These are phyloP conservation scores for Leccinellum luteum DNA, from an alignment of 768 basidiomycete species.

Conservation along the genomic window DNA sequence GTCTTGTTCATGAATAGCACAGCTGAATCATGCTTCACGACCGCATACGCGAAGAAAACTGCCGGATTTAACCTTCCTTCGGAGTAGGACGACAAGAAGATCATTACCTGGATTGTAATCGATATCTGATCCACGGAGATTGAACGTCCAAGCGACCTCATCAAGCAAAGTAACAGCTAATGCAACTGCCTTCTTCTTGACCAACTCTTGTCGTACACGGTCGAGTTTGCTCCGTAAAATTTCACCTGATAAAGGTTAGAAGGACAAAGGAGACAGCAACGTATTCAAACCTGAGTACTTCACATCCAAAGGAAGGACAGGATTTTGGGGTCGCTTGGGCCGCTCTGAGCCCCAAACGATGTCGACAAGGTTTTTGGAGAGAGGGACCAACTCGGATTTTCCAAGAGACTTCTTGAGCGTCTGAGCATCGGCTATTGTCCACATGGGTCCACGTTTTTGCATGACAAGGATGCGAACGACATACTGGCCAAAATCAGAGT, in stretches of 20 bases:
- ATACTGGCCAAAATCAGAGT: constrained; percentile 66
- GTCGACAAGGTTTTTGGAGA: constrained; percentile 76
- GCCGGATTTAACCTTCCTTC: not conserved
- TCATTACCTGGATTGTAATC: constrained; percentile 71
- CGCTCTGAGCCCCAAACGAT: constrained; percentile 66
- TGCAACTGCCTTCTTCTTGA: constrained; percentile 53
- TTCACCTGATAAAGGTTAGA: constrained; percentile 43
- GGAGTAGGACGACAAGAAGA: not conserved
- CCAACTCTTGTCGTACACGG: constrained; percentile 61
- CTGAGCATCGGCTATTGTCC: constrained; percentile 58
- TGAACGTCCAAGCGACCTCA: constrained; percentile 93
- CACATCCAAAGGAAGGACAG: constrained; percentile 65
- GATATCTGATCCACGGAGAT: constrained; percentile 90
- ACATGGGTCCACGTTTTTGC: not conserved
- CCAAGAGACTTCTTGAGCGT: constrained; percentile 55
- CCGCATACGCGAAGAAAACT: constrained; percentile 93
- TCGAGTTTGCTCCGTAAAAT: constrained; percentile 64
- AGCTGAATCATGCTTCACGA: constrained; percentile 58
- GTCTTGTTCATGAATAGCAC: constrained; percentile 65
- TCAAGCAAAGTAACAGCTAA: constrained; percentile 87
- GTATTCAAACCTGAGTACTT: constrained; percentile 62
- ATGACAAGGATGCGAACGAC: constrained; percentile 16
- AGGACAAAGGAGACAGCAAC: not conserved
- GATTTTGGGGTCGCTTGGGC: constrained; percentile 65
- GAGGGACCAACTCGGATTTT: constrained; percentile 63